Evolutionary conservation across 345 rosid species (phyloP), one percentile per base, ranked within the genome.

Genomic region (Eucalyptus pauciflora): DNA sequence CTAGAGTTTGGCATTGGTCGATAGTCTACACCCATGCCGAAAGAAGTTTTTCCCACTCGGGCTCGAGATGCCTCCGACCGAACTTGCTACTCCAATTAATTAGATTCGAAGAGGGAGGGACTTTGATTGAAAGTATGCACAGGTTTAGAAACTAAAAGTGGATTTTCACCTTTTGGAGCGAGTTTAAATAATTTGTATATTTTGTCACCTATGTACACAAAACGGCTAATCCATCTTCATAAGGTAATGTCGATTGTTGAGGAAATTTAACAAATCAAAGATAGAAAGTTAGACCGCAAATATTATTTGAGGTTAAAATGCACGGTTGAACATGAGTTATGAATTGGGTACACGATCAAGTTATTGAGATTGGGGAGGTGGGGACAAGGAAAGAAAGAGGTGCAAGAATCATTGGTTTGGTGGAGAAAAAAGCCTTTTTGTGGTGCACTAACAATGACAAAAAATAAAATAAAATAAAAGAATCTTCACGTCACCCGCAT

Each of bases 11-110:
- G 54, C 54, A 51, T 51, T 51, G 0, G 22, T 51, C 56, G 31
- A 62, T 27, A 62, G 69, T 62, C 69, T 0, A 0, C 31, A 7
- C 33, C 16, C 4, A 27, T 14, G 33, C 2, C 16, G 0, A 13
- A 0, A 62, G 17, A 62, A 29, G 33, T 62, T 62, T 62, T 29
- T 13, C 1, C 33, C 69, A 62, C 64, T 25, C 13, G 64, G n/a
- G 64, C 31, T 27, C 4, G 33, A 2, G 69, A 29, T 60, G 69
- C 31, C 69, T 60, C 31, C 4, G 8, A 60, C 31, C 69, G 69
- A 29, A 60, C 69, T 25, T 12, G 1, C n/a, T 25, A 13, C 17
- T 29, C 15, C 31, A 27, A 13, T 62, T 62, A 12, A 62, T 62
- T 29, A 62, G 3, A 62, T 29, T 62, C 4, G 31, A n/a, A 29